These are phyloP conservation scores for Lippia alba DNA, from an alignment of 305 asterid species.

Conservation along the genomic window DNA sequence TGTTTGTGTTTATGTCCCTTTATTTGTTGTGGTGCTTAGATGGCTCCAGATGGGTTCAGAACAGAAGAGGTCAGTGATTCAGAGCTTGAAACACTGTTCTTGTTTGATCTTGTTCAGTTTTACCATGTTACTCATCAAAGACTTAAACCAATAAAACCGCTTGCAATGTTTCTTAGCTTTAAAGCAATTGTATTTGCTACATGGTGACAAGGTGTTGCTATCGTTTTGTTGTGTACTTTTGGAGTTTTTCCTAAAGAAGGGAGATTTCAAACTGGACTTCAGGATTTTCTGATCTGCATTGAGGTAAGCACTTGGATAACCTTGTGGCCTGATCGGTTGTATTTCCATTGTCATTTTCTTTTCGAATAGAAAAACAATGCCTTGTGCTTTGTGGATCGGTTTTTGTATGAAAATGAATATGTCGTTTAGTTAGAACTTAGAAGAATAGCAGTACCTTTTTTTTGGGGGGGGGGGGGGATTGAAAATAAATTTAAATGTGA, in stretches of 20 bases:
- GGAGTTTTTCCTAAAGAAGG: conserved; percentile 65
- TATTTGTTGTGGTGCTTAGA: conserved; percentile 45
- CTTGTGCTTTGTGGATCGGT: too few species aligned
- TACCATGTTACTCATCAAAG: conserved; percentile 77
- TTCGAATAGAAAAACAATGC: too few species aligned
- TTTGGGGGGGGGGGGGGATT: too few species aligned
- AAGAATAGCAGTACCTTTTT: too few species aligned
- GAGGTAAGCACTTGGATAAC: conserved; percentile 51
- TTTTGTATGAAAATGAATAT: too few species aligned
- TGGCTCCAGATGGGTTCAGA: conserved; percentile 92
- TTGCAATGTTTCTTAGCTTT: conserved; percentile 91
- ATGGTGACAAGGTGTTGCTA: conserved; percentile 98
- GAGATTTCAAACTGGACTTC: conserved; percentile 70
- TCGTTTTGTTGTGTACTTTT: conserved; percentile 64
- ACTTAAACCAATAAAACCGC: conserved; percentile 79
- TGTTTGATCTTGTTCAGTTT: conserved; percentile 63
- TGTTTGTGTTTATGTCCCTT: background rate
- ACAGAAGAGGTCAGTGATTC: conserved; percentile 72
- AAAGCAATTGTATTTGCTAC: conserved; percentile 96
- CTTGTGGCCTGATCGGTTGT: too few species aligned
- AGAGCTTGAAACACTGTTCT: background rate
- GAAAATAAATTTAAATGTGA: too few species aligned
- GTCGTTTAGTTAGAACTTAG: too few species aligned
- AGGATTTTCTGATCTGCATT: conserved; percentile 81
- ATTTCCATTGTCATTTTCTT: too few species aligned